Conservation (phyloP, 306 rosid genomes). For the Vigna unguiculata region DNA sequence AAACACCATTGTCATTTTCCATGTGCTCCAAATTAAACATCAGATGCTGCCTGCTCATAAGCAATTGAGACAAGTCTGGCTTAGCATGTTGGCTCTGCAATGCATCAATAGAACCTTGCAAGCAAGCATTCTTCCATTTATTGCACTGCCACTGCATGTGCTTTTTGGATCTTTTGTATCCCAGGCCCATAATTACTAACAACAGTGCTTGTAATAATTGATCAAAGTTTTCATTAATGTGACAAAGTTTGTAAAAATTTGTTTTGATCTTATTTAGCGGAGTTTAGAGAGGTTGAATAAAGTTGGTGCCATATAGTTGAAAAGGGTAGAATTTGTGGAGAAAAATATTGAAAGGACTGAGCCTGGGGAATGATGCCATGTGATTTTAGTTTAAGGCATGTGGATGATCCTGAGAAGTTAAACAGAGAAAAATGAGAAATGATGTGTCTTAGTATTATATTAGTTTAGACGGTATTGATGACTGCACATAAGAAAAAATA, state of each 20-base stretch:
- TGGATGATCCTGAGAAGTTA: slow-evolving; percentile 15
- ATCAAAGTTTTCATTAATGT: background rate
- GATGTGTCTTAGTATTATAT: slow-evolving; percentile 16
- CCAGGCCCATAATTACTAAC: background rate
- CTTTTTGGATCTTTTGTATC: slow-evolving; percentile 25
- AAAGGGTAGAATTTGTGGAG: background rate
- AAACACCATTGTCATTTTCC: slow-evolving; percentile 33
- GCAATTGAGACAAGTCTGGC: slow-evolving; percentile 38
- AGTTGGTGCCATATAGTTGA: background rate
- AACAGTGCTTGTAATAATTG: background rate
- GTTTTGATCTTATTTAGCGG: background rate
- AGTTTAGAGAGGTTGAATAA: background rate
- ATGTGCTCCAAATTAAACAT: slow-evolving; percentile 36
- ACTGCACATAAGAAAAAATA: background rate
- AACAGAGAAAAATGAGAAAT: background rate
- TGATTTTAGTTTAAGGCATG: slow-evolving; percentile 35
- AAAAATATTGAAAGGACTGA: background rate
- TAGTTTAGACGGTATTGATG: slow-evolving; percentile 1
- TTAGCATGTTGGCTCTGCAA: slow-evolving; percentile 36
- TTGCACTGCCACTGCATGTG: slow-evolving; percentile 38
- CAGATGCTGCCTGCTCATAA: slow-evolving; percentile 34
- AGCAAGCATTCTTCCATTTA: slow-evolving; percentile 38
- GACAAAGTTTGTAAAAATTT: background rate
- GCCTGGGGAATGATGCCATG: slow-evolving; percentile 19
- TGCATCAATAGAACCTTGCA: slow-evolving; percentile 21